Evolutionary conservation across 495 filamentous ascomycete species (phyloP).

Genomic region (Daldinia caldariorum): DNA sequence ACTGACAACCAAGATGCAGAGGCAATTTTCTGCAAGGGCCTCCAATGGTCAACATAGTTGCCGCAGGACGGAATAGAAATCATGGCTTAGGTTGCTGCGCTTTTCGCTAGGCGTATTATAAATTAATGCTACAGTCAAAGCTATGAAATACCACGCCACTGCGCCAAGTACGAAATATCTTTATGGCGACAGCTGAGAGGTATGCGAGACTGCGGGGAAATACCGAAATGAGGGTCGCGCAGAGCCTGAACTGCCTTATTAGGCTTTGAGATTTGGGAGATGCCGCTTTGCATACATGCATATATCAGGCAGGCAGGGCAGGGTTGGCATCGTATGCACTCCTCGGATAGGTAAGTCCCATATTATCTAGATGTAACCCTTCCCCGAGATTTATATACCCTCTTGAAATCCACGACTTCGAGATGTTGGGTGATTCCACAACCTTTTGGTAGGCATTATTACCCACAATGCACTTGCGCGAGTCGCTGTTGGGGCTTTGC

Average conservation of each 20-base stretch:
- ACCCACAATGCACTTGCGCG: constrained; percentile 35
- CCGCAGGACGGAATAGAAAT: constrained; percentile 10
- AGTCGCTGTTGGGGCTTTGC: constrained; percentile 33
- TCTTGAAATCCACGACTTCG: background rate
- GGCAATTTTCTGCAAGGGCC: constrained; percentile 8
- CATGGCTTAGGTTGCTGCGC: background rate
- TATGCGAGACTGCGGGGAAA: constrained; percentile 27
- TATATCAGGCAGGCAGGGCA: background rate
- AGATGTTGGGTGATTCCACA: constrained; percentile 5
- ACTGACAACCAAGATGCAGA: background rate
- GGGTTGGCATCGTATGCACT: constrained; percentile 5
- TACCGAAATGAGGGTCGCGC: constrained; percentile 21
- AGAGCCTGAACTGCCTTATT: constrained; percentile 33
- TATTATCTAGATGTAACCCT: constrained; percentile 12
- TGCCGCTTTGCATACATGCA: background rate
- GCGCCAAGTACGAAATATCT: constrained; percentile 2
- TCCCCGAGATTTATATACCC: constrained; percentile 17
- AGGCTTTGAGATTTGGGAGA: constrained; percentile 17
- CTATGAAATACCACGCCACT: background rate
- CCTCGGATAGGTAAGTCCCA: constrained; percentile 19
- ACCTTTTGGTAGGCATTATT: background rate
- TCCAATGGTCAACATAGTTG: constrained; percentile 19
- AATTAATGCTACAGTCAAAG: constrained; percentile 7
- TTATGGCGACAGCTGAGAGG: background rate
- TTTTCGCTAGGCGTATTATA: constrained; percentile 5